A percentile compares a stretch with the other conserved stretches of the same genome.
Conservation (phyloP, 352 stramenopile species). For the Globisporangium parvum region DNA sequence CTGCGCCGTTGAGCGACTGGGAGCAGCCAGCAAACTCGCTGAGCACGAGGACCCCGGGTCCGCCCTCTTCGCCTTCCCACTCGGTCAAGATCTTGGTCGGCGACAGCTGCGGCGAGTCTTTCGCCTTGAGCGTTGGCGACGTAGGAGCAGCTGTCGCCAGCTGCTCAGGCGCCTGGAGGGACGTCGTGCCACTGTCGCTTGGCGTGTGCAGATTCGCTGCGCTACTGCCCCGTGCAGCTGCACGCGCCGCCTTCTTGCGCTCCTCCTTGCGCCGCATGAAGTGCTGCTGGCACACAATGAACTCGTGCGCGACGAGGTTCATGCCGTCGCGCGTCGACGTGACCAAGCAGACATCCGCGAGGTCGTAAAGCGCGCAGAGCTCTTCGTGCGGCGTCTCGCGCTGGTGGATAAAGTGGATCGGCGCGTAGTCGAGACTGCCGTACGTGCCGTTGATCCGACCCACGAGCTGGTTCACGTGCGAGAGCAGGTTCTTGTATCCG, state of each 20-base stretch:
- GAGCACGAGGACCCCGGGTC: slow-evolving; percentile 80
- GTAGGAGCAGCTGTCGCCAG: neutral
- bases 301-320: slow-evolving; percentile 89
- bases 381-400: slow-evolving; percentile 72
- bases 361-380: slow-evolving; percentile 84
- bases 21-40: slow-evolving; percentile 88
- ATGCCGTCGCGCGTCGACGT: slow-evolving; percentile 87
- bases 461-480: slow-evolving; percentile 86
- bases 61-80: slow-evolving; percentile 74
- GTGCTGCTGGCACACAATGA: slow-evolving; percentile 84
- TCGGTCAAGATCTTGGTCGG: slow-evolving; percentile 56
- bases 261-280: slow-evolving; percentile 78
- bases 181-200: too few relatives aligned
- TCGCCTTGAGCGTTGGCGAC: neutral
- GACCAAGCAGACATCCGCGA: slow-evolving; percentile 86
- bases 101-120: slow-evolving; percentile 27
- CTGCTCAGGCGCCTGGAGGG: too few relatives aligned
- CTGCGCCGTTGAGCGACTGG: slow-evolving; percentile 80
- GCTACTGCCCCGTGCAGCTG: slow-evolving; percentile 12
- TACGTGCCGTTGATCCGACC: slow-evolving; percentile 87
- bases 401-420: slow-evolving; percentile 91
- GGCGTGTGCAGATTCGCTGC: neutral
- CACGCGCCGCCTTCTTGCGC: slow-evolving; percentile 40
- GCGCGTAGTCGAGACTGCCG: slow-evolving; percentile 81
- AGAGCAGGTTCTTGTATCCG: slow-evolving; percentile 58